Evolutionary conservation across 73 alveolate genomes (phyloP), one percentile per base, ranked within the genome.

Genomic region (Symbiodinium pilosum): DNA sequence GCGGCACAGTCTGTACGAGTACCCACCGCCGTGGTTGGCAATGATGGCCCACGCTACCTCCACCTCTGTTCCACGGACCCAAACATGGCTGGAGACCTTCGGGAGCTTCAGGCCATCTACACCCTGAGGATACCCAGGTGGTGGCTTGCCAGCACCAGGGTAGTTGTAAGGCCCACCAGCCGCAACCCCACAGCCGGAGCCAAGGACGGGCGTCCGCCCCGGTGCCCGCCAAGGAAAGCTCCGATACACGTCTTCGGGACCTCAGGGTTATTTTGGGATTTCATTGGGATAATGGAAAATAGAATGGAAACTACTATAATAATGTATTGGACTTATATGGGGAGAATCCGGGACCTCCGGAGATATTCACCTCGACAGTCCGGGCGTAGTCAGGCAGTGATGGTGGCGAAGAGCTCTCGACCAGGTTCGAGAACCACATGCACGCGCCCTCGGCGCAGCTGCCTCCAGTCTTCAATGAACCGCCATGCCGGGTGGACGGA

Each of bases 11-110:
- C 93, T 59, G 43, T 85, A 85, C 43, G 93, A 85, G 43, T 85
- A 85, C 38, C 93, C 93, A 6, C 93, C 93, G 2, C 93, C 93
- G 36, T 85, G 93, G 75, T 85, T 85, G 3, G 93, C 93, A 7
- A 47, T 51, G 83, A 86, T 86, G 93, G 93, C 93, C 93, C 81
- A 64, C 81, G 81, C 81, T 0, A 64, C 81, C 39, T 64, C 81
- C 38, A 28, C 81, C 81, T 64, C 38, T 24, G 34, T 54, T 54
- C 73, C 73, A 16, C 73, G 73, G 73, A 30, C 30, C 73, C 81
- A 64, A 20, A 64, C 41, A 28, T 64, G 81, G 81, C 81, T 64
- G 81, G 81, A 54, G 34, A 30, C 81, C 81, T 64, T 64, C 81
- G 81, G 81, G 81, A 64, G 81, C 81, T 9, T 64, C 20, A 64